Base-by-base conservation (phyloP, 2,329 filamentous ascomycete species). In the Verticillium longisporum region DNA sequence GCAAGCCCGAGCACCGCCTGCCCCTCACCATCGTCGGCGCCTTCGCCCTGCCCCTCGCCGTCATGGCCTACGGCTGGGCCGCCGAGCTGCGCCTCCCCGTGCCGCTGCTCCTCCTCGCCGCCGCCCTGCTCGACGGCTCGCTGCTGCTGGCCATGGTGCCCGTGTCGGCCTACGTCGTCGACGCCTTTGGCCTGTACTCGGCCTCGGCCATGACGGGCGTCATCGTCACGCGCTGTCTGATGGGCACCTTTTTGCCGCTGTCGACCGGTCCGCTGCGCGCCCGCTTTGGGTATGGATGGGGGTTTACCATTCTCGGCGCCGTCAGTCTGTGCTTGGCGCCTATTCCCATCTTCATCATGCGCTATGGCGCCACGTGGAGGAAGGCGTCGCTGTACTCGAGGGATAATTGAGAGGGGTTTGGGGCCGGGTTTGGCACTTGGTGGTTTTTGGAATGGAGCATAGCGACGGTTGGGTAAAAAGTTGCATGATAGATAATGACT, bases 171-270 rank as follows among this genome's bases (percentile, higher is more conserved):
- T 86, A 85, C 63, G 76, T 85, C 0, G 83, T 86, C 2, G 83
- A 86, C 62, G 81, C 83, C 0, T 83, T 80, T 61, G 81, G 82
- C 0, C 62, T 82, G 6, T 85, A 83, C 66, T 79, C 82, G 1
- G 83, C 83, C 0, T 84, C 81, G 11, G 83, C 83, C 1, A 77
- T 85, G 73, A 85, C 83, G 0, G 82, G 80, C 0, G 67, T 85
- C 5, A 83, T 86, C 61, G 80, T 86, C 1, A 76, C 76, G 1
- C 74, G 83, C 41, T 85, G 82, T 62, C 70, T 87, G 0, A 77
- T 80, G 70, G 80, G 83, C 3, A 85, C 84, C 0, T 81, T 87
- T 50, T 64, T 87, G 34, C 85, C 85, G 0, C 72, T 87, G 55
- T 70, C 75, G 0, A 76, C 79, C 1, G 77, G 72, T 1, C 81